Conservation (phyloP, 441 rosid species). For the Mallotus repandus region DNA sequence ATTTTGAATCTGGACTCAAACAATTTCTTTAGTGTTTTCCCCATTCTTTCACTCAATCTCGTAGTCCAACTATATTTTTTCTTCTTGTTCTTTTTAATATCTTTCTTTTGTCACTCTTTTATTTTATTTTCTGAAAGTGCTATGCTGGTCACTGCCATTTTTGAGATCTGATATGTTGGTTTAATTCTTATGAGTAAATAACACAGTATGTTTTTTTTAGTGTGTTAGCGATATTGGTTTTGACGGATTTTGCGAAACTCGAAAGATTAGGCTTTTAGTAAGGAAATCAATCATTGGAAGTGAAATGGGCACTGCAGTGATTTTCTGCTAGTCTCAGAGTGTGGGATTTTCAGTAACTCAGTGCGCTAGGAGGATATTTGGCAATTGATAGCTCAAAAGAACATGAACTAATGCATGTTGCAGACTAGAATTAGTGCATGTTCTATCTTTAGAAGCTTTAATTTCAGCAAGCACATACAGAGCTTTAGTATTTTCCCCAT, state of each 20-base stretch:
- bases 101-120: not conserved
- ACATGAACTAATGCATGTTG: too few species aligned
- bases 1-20: too few species aligned
- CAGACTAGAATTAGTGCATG: not conserved
- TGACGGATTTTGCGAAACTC: not conserved
- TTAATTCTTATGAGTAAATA: too few species aligned
- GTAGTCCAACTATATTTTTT: not conserved
- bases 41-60: too few species aligned
- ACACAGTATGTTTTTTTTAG: not conserved
- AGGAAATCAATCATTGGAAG: not conserved
- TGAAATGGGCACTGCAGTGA: not conserved
- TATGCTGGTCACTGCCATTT: constrained; percentile 20
- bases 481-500: not conserved
- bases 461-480: not conserved
- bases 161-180: constrained; percentile 27
- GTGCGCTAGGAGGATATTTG: not conserved
- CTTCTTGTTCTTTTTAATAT: not conserved
- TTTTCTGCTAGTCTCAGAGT: not conserved
- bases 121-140: too few species aligned
- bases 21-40: too few species aligned
- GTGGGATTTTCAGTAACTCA: not conserved
- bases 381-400: not conserved
- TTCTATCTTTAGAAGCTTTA: constrained; percentile 4
- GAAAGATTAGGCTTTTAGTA: not conserved
- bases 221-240: not conserved